Percentiles rank a stretch among this genome's conserved stretches.
Conservation (phyloP, 192 early-diverging fungal genomes). For the Linnemannia zychae region DNA sequence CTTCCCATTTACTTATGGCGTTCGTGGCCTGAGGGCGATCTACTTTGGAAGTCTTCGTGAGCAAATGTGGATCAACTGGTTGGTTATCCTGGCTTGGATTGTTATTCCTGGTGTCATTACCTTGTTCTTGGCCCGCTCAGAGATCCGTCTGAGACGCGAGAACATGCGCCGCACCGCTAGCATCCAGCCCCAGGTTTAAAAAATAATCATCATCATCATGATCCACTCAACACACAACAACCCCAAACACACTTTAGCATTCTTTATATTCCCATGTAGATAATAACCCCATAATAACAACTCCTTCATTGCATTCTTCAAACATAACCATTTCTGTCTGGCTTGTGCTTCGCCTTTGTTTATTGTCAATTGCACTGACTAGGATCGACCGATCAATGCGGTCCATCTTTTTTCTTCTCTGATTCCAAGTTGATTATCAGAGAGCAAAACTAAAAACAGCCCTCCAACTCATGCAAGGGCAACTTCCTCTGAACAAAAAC, state of each 20-base stretch:
- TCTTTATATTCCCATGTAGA: neutral
- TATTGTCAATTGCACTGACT: neutral
- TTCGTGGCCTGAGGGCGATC: conserved; percentile 27
- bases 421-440: no score
- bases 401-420: no score
- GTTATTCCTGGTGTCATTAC: conserved; percentile 28
- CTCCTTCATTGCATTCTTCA: conserved; percentile 1
- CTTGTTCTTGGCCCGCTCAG: conserved; percentile 45
- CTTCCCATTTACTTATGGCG: conserved; percentile 51
- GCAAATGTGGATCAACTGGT: conserved; percentile 56
- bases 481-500: no score
- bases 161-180: conserved; percentile 41
- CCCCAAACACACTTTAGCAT: neutral
- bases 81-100: conserved; percentile 46
- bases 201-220: neutral
- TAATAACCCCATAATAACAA: neutral
- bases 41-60: conserved; percentile 45
- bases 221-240: neutral
- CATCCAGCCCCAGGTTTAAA: conserved; percentile 13
- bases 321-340: neutral
- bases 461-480: no score
- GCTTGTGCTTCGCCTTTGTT: neutral
- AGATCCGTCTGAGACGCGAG: conserved; percentile 46
- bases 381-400: neutral
- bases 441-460: no score